Percentiles rank a stretch among this genome's conserved stretches.
Evolutionary conservation across 495 filamentous ascomycete species (phyloP).

Genomic region (Pseudomonodictys pantanalensis): DNA sequence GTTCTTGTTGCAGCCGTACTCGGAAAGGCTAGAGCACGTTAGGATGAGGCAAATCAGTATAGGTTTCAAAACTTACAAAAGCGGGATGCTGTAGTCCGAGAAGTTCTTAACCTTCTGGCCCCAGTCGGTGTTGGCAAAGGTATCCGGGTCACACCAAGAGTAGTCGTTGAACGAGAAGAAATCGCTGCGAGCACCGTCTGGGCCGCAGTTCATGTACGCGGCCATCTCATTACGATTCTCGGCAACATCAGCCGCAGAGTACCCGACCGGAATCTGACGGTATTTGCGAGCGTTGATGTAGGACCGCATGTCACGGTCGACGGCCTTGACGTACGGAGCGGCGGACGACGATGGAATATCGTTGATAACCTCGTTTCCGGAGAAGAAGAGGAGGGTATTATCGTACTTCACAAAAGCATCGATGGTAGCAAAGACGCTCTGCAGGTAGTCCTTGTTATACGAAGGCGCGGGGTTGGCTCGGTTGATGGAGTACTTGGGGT

Average conservation of each 20-base stretch:
- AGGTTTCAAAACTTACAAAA: constrained; percentile 57
- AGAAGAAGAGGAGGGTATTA: constrained; percentile 94
- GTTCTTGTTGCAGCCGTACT: constrained; percentile 86
- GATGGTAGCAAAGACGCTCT: constrained; percentile 89
- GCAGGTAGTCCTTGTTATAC: constrained; percentile 90
- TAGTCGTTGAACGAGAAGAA: constrained; percentile 99
- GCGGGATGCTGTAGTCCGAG: constrained; percentile 82
- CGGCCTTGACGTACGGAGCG: constrained; percentile 89
- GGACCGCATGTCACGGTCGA: constrained; percentile 85
- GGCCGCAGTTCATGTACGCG: constrained; percentile 91
- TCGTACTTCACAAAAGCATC: constrained; percentile 81
- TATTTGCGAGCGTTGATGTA: constrained; percentile 75
- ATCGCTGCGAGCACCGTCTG: constrained; percentile 78
- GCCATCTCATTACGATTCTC: constrained; percentile 87
- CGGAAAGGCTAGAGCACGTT: constrained; percentile 62
- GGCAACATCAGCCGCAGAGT: constrained; percentile 84
- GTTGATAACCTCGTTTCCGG: constrained; percentile 96
- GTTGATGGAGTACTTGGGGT: constrained; percentile 78
- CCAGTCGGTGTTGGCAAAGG: constrained; percentile 78
- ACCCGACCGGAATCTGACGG: constrained; percentile 83
- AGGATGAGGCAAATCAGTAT: constrained; percentile 1
- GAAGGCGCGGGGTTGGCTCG: constrained; percentile 68
- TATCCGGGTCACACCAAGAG: constrained; percentile 88
- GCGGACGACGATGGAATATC: constrained; percentile 66
- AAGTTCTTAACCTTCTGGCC: constrained; percentile 88